Conservation (phyloP, 1,284 basidiomycete species). For the Sporisorium reilianum region DNA sequence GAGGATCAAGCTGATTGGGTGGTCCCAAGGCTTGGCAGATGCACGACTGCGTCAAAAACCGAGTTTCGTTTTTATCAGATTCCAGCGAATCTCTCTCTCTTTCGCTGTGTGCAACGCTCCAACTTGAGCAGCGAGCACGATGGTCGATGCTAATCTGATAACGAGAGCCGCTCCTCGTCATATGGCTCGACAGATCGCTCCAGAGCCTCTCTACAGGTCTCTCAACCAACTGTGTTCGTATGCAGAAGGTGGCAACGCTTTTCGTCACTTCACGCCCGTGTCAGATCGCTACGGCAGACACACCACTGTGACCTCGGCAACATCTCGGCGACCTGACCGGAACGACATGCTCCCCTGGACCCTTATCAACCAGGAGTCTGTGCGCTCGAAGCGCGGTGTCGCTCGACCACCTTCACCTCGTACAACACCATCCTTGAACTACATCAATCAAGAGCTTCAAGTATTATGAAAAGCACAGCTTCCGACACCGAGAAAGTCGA, state of each 20-base stretch:
- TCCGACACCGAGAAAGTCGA: slow-evolving; percentile 1
- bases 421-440: not conserved
- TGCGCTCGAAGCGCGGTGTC: not conserved
- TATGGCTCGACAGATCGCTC: not conserved
- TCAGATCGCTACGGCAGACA: slow-evolving; percentile 2
- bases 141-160: slow-evolving; percentile 4
- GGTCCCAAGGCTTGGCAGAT: slow-evolving; percentile 4
- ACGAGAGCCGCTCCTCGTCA: slow-evolving; percentile 1
- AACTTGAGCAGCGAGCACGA: not conserved
- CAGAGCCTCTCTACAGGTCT: not conserved
- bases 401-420: not conserved
- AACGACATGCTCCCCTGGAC: not conserved
- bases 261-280: too few species aligned
- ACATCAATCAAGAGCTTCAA: not conserved
- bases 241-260: too few species aligned
- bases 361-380: not conserved
- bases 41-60: slow-evolving; percentile 21
- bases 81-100: not conserved
- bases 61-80: slow-evolving; percentile 18
- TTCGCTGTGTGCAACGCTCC: not conserved
- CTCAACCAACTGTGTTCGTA: too few species aligned
- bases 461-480: too few species aligned
- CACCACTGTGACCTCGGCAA: too few species aligned
- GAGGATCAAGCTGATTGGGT: slow-evolving; percentile 6
- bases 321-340: slow-evolving; percentile 3